Percentiles rank a stretch among this genome's conserved stretches.
These are phyloP conservation scores for Dactylellina cionopaga DNA, from an alignment of 2,329 filamentous ascomycete genomes.

Conservation along the genomic window DNA sequence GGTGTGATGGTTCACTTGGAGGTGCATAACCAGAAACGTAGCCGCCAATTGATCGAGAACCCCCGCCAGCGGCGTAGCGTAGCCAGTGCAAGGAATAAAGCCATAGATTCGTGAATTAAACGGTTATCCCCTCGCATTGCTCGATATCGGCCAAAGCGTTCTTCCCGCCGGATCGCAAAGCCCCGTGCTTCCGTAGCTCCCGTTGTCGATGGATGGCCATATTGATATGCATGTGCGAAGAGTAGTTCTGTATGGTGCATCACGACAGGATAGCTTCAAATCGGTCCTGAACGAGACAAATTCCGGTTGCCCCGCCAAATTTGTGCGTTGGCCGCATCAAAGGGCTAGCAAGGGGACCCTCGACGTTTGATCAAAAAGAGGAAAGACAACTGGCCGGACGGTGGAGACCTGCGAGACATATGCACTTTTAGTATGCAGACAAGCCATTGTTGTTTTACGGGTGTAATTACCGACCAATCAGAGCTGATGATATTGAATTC, in stretches of 20 bases:
- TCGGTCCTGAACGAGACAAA: slow-evolving; percentile 45
- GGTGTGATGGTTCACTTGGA: slow-evolving; percentile 13
- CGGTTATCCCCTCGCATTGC: not conserved
- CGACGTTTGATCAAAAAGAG: slow-evolving; percentile 26
- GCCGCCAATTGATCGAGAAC: not conserved
- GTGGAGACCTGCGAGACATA: slow-evolving; percentile 11
- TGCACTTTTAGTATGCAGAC: not conserved
- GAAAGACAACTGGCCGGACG: slow-evolving; percentile 39
- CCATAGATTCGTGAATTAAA: not conserved
- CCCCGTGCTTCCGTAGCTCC: slow-evolving; percentile 28
- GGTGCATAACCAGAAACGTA: slow-evolving; percentile 27
- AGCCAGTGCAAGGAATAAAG: not conserved
- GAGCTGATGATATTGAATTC: too few relatives aligned
- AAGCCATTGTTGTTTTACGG: not conserved
- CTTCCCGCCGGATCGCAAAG: slow-evolving; percentile 3
- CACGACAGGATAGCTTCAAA: slow-evolving; percentile 3
- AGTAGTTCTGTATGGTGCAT: slow-evolving; percentile 2
- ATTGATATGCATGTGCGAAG: not conserved
- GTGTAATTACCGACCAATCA: slow-evolving; percentile 19
- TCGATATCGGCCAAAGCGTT: slow-evolving; percentile 4
- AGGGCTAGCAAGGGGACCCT: slow-evolving; percentile 34
- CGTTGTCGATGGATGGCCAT: slow-evolving; percentile 4
- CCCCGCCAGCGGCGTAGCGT: not conserved
- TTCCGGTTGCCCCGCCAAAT: slow-evolving; percentile 23
- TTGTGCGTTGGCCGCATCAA: slow-evolving; percentile 34